phyloP scores from a whole-genome alignment of 2,329 filamentous ascomycete genomes.

The Fragosphaeria purpurea region DNA sequence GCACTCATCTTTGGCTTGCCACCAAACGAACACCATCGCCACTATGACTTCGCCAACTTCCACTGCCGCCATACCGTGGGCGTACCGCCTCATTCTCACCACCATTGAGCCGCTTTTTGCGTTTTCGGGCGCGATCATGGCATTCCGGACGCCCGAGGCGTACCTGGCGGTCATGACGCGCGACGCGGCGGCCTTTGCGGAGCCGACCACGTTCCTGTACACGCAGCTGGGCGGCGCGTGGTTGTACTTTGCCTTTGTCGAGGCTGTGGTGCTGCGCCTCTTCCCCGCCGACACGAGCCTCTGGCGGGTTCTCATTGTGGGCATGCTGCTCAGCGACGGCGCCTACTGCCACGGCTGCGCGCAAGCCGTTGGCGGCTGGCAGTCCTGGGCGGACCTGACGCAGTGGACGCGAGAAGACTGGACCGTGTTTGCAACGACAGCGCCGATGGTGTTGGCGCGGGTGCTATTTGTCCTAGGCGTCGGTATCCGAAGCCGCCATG shows the following conservation, averaged over 20 bases:
- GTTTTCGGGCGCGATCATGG: constrained; percentile 20
- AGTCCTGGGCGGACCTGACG: constrained; percentile 13
- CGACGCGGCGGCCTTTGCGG: constrained; percentile 9
- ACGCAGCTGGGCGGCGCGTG: constrained; percentile 22
- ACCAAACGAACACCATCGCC: too few relatives aligned
- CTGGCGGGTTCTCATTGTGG: constrained; percentile 25
- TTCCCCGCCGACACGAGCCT: constrained; percentile 21
- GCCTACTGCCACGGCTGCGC: constrained; percentile 20
- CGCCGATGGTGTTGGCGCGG: constrained; percentile 19
- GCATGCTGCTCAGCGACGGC: constrained; percentile 27
- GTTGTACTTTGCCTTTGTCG: constrained; percentile 28
- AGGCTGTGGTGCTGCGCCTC: constrained; percentile 24
- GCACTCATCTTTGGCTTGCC: too few relatives aligned
- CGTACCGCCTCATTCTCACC: constrained; percentile 23
- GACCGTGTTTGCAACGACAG: constrained; percentile 17
- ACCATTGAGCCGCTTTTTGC: constrained; percentile 26
- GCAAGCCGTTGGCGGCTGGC: constrained; percentile 26
- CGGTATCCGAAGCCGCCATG: constrained; percentile 11
- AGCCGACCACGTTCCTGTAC: constrained; percentile 20
- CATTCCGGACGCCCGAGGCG: constrained; percentile 17
- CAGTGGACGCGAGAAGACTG: constrained; percentile 23
- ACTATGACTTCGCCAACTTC: too few relatives aligned
- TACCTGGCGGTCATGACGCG: constrained; percentile 23
- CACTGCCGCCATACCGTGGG: constrained; percentile 15
- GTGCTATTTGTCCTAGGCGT: constrained; percentile 21